These are phyloP conservation scores for Fomitopsis schrenkii DNA, from an alignment of 1,284 basidiomycete genomes.

Conservation along the genomic window DNA sequence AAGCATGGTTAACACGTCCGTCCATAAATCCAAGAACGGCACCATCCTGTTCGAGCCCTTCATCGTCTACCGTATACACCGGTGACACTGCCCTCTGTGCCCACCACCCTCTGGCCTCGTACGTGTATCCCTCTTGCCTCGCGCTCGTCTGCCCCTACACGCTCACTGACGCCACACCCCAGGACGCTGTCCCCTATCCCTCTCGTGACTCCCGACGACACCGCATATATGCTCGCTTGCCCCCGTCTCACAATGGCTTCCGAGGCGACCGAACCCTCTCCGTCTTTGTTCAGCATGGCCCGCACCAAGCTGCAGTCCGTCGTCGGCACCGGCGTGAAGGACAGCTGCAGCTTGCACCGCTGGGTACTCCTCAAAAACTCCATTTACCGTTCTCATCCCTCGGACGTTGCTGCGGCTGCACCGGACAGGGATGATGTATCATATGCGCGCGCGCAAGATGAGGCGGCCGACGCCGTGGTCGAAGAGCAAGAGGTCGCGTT, in stretches of 20 bases:
- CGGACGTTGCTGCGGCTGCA: conserved; percentile 23
- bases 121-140: conserved; percentile 13
- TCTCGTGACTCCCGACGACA: conserved; percentile 18
- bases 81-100: conserved; percentile 28
- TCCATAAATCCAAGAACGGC: conserved; percentile 76
- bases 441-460: conserved; percentile 38
- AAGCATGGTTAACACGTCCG: conserved; percentile 80
- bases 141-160: conserved; percentile 9
- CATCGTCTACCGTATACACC: conserved; percentile 81
- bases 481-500: conserved; percentile 54
- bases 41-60: conserved; percentile 80
- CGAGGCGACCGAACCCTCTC: conserved; percentile 31
- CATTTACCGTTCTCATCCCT: conserved; percentile 50
- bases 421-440: conserved; percentile 34
- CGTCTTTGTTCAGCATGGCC: conserved; percentile 53
- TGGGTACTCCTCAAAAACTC: conserved; percentile 86
- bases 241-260: conserved; percentile 37
- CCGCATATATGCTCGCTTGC: conserved; percentile 13
- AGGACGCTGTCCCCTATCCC: conserved; percentile 22
- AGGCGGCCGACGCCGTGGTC: conserved; percentile 36
- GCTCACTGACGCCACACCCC: conserved; percentile 5
- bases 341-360: conserved; percentile 72
- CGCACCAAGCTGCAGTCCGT: conserved; percentile 70
- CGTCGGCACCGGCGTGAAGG: conserved; percentile 46
- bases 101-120: conserved; percentile 19